Conservation (phyloP, 2,329 filamentous ascomycete genomes). For the Chrysosphaeria jannelii region DNA sequence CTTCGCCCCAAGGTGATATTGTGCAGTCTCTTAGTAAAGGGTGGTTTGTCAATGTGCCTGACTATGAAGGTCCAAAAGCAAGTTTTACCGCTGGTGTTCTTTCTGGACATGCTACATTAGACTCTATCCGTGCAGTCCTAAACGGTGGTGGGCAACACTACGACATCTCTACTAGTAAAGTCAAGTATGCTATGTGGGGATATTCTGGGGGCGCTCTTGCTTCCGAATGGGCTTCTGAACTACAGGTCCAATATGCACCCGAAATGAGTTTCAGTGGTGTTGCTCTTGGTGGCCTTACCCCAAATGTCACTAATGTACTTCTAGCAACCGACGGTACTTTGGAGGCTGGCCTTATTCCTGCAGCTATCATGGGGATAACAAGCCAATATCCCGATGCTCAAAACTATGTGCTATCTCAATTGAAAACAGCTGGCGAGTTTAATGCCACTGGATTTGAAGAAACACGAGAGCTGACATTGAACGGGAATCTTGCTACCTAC, state of each 20-base stretch:
- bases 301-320: slow-evolving; percentile 11
- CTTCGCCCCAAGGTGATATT: slow-evolving; percentile 7
- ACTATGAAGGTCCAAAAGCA: slow-evolving; percentile 14
- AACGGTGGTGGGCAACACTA: slow-evolving; percentile 4
- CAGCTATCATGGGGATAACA: slow-evolving; percentile 10
- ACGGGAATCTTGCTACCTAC: slow-evolving; percentile 7
- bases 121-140: slow-evolving; percentile 13
- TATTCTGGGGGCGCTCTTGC: slow-evolving; percentile 21
- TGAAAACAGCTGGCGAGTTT: slow-evolving; percentile 8
- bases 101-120: slow-evolving; percentile 13
- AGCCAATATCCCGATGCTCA: slow-evolving; percentile 9
- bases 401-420: slow-evolving; percentile 6
- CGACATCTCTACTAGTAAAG: slow-evolving; percentile 8
- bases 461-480: slow-evolving; percentile 6
- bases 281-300: slow-evolving; percentile 15
- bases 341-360: slow-evolving; percentile 10
- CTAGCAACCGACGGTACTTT: slow-evolving; percentile 7
- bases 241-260: slow-evolving; percentile 16
- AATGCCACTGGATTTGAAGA: slow-evolving; percentile 10
- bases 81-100: slow-evolving; percentile 13
- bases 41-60: slow-evolving; percentile 15
- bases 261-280: slow-evolving; percentile 15
- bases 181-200: slow-evolving; percentile 17
- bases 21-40: slow-evolving; percentile 11
- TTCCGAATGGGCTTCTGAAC: slow-evolving; percentile 17